These are phyloP conservation scores for Gyrodon tennesseensis DNA, from an alignment of 1,284 basidiomycete species.

Conservation along the genomic window DNA sequence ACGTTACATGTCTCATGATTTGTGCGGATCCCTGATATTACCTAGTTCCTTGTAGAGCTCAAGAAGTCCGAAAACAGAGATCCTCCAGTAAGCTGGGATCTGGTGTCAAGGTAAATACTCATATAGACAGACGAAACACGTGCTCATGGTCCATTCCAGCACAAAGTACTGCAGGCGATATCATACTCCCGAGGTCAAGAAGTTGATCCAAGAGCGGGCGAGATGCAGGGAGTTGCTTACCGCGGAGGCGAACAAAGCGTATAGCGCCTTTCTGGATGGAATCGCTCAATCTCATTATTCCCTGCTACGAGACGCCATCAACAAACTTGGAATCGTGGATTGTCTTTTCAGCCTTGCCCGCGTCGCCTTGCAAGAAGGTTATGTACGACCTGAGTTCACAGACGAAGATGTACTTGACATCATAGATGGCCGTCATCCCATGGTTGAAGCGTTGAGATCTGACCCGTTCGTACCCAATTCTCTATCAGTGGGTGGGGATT, in stretches of 20 bases:
- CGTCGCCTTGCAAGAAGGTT: constrained; percentile 72
- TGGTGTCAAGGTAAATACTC: constrained; percentile 65
- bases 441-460: constrained; percentile 73
- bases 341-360: constrained; percentile 71
- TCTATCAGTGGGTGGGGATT: constrained; percentile 56
- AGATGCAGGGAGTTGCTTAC: constrained; percentile 77
- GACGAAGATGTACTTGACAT: constrained; percentile 65
- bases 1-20: constrained; percentile 15
- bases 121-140: constrained; percentile 5
- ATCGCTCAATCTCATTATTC: constrained; percentile 69
- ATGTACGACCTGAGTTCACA: constrained; percentile 66
- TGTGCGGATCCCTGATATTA: neutral
- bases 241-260: constrained; percentile 67
- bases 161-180: constrained; percentile 81
- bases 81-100: constrained; percentile 79
- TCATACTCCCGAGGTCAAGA: constrained; percentile 71
- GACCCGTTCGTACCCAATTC: constrained; percentile 83
- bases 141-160: constrained; percentile 45
- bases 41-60: constrained; percentile 76
- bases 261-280: constrained; percentile 65
- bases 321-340: constrained; percentile 79
- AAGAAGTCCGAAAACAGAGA: constrained; percentile 69
- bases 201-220: constrained; percentile 70
- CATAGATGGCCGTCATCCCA: constrained; percentile 73
- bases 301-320: constrained; percentile 69